Conservation (phyloP, 352 stramenopile genomes). For the Phytophthora idaei region DNA sequence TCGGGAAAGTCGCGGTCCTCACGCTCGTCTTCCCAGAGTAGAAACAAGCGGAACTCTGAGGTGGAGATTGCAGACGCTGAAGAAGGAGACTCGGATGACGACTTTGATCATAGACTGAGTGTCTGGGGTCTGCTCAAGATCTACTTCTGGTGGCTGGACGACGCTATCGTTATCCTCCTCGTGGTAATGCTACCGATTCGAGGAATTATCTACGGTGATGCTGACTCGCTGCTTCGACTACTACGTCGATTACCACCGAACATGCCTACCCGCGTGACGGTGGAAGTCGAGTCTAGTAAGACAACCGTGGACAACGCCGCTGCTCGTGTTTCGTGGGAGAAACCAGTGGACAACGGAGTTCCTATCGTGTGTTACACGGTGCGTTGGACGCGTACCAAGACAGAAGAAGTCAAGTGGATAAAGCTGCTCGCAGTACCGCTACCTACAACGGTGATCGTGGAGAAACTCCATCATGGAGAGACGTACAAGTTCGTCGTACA, state of each 20-base stretch:
- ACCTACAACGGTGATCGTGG: conserved; percentile 61
- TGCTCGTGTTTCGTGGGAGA: conserved; percentile 79
- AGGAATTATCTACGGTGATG: conserved; percentile 85
- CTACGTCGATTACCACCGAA: conserved; percentile 76
- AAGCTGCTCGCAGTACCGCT: conserved; percentile 73
- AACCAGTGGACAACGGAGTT: conserved; percentile 76
- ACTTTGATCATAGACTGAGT: conserved; percentile 25
- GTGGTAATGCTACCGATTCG: conserved; percentile 81
- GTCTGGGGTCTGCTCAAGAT: conserved; percentile 59
- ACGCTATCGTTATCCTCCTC: conserved; percentile 74
- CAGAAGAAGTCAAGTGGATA: conserved; percentile 78
- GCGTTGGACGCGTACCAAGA: conserved; percentile 79
- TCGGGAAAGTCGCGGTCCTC: conserved; percentile 33
- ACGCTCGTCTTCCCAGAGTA: conserved; percentile 34
- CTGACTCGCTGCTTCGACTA: conserved; percentile 69
- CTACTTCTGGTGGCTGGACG: conserved; percentile 88
- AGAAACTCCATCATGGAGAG: conserved; percentile 74
- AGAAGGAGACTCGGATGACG: conserved; percentile 14
- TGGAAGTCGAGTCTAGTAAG: conserved; percentile 66
- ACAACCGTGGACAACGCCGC: conserved; percentile 60
- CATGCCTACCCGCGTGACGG: conserved; percentile 80
- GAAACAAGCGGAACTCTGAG: conserved; percentile 11
- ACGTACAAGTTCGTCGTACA: conserved; percentile 89
- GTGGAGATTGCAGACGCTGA: conserved; percentile 14
- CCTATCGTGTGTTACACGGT: conserved; percentile 86